A percentile compares a stretch with the other conserved stretches of the same genome.
Conservation (phyloP, 257 asterid genomes). For the Scutellaria baicalensis region DNA sequence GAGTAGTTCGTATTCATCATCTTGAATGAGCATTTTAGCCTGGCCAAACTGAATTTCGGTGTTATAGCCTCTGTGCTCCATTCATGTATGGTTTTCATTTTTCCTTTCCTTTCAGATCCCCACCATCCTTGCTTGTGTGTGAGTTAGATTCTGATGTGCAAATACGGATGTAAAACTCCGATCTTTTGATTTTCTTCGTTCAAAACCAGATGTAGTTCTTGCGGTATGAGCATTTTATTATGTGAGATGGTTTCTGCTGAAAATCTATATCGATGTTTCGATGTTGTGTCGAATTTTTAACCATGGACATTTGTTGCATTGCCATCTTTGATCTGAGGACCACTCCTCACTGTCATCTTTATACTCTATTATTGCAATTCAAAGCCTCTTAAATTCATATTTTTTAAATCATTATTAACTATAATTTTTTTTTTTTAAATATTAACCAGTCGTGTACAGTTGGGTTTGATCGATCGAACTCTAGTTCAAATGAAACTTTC, state of each 20-base stretch:
- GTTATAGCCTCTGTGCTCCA: neutral
- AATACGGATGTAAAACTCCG: no score
- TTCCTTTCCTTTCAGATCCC: neutral
- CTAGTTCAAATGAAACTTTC: no score
- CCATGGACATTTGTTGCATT: neutral
- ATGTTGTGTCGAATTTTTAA: neutral
- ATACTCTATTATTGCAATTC: neutral
- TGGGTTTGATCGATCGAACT: no score
- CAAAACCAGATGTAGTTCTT: no score
- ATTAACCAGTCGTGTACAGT: no score
- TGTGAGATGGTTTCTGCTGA: neutral
- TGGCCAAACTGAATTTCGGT: neutral
- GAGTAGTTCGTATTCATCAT: neutral
- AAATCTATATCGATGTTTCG: no score
- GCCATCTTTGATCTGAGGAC: constrained; percentile 3
- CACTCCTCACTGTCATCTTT: neutral
- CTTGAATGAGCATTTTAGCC: neutral
- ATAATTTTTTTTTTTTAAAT: no score
- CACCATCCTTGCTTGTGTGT: neutral
- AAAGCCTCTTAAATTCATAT: neutral
- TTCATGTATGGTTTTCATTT: neutral
- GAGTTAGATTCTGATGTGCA: neutral
- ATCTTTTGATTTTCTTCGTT: no score
- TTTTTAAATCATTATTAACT: no score
- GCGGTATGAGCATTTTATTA: no score